Percentiles rank a stretch among this genome's conserved stretches.
Evolutionary conservation across 495 filamentous ascomycete species (phyloP).

Genomic region (Penicilliopsis zonata): DNA sequence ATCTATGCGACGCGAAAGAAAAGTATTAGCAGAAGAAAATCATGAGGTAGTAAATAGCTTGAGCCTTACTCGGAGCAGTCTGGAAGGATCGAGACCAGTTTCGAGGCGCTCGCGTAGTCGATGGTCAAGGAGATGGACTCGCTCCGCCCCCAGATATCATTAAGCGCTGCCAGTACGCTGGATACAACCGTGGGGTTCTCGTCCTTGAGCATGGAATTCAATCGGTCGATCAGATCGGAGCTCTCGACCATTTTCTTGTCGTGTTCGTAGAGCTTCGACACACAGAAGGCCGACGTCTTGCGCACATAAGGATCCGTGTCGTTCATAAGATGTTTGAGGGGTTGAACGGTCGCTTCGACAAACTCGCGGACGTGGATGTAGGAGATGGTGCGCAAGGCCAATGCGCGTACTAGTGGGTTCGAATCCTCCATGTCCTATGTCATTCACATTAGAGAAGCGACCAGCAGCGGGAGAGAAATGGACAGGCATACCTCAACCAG

Average conservation of each 20-base stretch:
- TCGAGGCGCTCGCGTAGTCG: slow-evolving; percentile 92
- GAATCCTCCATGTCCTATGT: slow-evolving; percentile 85
- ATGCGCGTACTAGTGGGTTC: slow-evolving; percentile 85
- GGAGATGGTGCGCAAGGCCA: slow-evolving; percentile 89
- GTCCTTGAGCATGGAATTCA: slow-evolving; percentile 84
- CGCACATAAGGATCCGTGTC: slow-evolving; percentile 93
- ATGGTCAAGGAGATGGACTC: slow-evolving; percentile 97
- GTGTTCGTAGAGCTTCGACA: slow-evolving; percentile 97
- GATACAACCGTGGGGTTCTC: slow-evolving; percentile 97
- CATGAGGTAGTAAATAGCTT: slow-evolving; percentile 3
- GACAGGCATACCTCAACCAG: slow-evolving; percentile 55
- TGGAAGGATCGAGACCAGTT: slow-evolving; percentile 90
- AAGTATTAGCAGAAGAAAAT: background rate
- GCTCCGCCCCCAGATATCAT: slow-evolving; percentile 98
- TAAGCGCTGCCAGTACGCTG: slow-evolving; percentile 79
- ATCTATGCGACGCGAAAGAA: slow-evolving; percentile 45
- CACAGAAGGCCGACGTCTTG: slow-evolving; percentile 93
- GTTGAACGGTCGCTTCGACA: slow-evolving; percentile 77
- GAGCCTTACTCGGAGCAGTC: slow-evolving; percentile 87
- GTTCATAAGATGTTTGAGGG: slow-evolving; percentile 70
- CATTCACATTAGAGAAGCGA: background rate
- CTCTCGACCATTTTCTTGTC: slow-evolving; percentile 81
- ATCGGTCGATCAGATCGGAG: slow-evolving; percentile 81
- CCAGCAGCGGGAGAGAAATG: slow-evolving; percentile 1
- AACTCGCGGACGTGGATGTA: slow-evolving; percentile 97